Base-by-base conservation (phyloP, 345 rosid species). In the Eucalyptus regnans region DNA sequence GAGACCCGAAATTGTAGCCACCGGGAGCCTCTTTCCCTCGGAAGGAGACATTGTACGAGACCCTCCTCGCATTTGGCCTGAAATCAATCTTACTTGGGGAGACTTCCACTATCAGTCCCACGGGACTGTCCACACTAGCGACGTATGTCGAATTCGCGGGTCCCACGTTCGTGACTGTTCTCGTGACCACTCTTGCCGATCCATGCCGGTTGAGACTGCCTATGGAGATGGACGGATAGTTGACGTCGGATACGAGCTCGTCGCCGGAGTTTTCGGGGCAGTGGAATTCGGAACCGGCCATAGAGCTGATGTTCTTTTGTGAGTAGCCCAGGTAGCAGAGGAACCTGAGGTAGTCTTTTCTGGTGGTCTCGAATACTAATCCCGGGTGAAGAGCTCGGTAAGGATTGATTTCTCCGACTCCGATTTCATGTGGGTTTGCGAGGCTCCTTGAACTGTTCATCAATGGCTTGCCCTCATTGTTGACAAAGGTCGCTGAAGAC, bases 211-310 rank as follows among this genome's bases (percentile, higher is more conserved):
- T 90, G 46, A 97, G 95, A 58, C 88, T 94, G 80, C 92, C 85
- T 29, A 96, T 93, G 88, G 98, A 97, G 88, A 97, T 93, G 31
- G 99, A 96, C 76, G 98, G 97, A 88, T 96, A 96, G 86, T 96
- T 96, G 50, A 96, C 50, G 86, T 68, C 91, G 27, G 98, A 95
- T 66, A 96, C 93, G 89, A 95, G 95, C 14, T 89, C 46, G 11
- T 89, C 85, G 27, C 86, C 49, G 9, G 90, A 88, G 48, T 86
- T 90, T 37, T 50, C 86, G 11, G 98, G 94, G 88, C 99, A 96
- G 51, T 64, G 91, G 92, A 94, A 94, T 86, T 94, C 90, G 17
- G 91, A 86, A 6, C 90, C 93, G 7, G 95, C 86, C 89, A 96
- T 88, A 60, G 95, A 90, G 80, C 87, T 92, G 44, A 96, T 93